These are phyloP conservation scores for Neurospora cerealis DNA, from an alignment of 495 filamentous ascomycete genomes.

Conservation along the genomic window DNA sequence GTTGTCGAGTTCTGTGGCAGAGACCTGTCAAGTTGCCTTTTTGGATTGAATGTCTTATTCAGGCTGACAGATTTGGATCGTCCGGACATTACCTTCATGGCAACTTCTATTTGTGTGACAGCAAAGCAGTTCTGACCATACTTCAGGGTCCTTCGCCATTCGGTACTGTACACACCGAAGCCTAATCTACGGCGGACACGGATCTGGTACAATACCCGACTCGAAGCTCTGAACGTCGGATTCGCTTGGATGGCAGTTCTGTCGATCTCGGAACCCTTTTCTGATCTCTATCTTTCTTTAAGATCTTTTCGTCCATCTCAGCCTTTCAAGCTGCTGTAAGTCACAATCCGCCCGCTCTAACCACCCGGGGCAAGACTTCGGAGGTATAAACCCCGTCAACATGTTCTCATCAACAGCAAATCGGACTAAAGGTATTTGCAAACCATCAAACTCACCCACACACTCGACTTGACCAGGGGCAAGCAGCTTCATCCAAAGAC, in stretches of 20 bases:
- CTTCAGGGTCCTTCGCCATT: not conserved
- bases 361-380: not conserved
- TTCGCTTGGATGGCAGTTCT: not conserved
- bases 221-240: not conserved
- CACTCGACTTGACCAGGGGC: not conserved
- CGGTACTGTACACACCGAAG: not conserved
- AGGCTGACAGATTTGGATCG: not conserved
- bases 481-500: not conserved
- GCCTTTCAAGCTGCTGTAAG: not conserved
- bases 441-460: not conserved
- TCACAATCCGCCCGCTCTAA: not conserved
- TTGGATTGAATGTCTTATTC: not conserved
- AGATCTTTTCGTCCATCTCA: not conserved
- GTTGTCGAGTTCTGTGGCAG: not conserved
- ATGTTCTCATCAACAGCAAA: not conserved
- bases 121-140: not conserved
- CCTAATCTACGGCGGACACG: not conserved
- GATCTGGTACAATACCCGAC: not conserved
- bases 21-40: not conserved
- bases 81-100: not conserved
- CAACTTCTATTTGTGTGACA: not conserved
- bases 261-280: not conserved
- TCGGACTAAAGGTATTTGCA: not conserved
- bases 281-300: not conserved
- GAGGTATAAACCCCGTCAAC: not conserved